phyloP scores from a whole-genome alignment of 202 grass and related monocot species.

The Cymbopogon flexuosus region DNA sequence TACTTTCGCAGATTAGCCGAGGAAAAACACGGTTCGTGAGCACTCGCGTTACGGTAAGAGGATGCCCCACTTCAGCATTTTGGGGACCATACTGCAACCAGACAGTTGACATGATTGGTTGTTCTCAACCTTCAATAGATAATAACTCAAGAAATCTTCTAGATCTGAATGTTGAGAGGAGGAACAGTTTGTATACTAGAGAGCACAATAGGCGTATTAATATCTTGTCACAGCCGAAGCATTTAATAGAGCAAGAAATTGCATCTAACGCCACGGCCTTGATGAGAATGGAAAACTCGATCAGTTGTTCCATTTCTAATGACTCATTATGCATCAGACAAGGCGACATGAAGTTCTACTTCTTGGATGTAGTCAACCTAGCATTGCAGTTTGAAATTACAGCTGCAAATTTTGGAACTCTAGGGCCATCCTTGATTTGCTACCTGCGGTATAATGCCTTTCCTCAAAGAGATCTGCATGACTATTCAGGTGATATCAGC shows the following conservation, averaged over 20 bases:
- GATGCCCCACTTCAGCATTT: slow-evolving; percentile 54
- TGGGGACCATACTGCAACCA: slow-evolving; percentile 78
- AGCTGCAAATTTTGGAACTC: slow-evolving; percentile 34
- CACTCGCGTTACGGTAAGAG: slow-evolving; percentile 62
- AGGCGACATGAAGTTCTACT: slow-evolving; percentile 72
- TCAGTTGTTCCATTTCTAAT: slow-evolving; percentile 68
- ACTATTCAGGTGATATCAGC: slow-evolving; percentile 69
- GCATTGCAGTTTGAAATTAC: slow-evolving; percentile 66
- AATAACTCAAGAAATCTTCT: slow-evolving; percentile 57
- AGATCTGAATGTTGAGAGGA: slow-evolving; percentile 24
- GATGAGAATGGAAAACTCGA: slow-evolving; percentile 33
- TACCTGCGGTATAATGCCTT: slow-evolving; percentile 73
- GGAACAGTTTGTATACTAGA: slow-evolving; percentile 22
- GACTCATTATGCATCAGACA: slow-evolving; percentile 62
- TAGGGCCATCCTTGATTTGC: slow-evolving; percentile 46
- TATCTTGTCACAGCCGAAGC: slow-evolving; percentile 19
- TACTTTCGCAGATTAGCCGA: slow-evolving; percentile 74
- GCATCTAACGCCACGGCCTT: slow-evolving; percentile 33
- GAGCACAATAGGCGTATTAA: slow-evolving; percentile 37
- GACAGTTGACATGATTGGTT: slow-evolving; percentile 62
- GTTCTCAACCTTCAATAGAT: slow-evolving; percentile 60
- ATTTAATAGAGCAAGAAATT: slow-evolving; percentile 32
- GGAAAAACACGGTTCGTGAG: slow-evolving; percentile 65
- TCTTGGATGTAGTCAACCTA: slow-evolving; percentile 61
- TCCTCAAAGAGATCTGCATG: slow-evolving; percentile 67